Base-by-base conservation (phyloP, 805 yeast species). In the Cyberlindnera xishuangbannaensis region DNA sequence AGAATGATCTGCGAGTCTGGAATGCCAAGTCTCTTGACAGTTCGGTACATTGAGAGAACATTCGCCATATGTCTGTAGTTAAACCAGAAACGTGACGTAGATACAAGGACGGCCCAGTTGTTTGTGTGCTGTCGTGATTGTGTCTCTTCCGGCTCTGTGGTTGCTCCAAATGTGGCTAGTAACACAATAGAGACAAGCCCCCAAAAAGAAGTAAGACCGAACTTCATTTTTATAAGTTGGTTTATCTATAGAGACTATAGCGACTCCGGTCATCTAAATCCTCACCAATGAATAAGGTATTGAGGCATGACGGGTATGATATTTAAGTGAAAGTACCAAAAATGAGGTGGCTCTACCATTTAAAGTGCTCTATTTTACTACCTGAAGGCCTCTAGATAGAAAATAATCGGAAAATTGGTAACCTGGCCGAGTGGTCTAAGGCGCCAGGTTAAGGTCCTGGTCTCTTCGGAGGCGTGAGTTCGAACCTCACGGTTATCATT, bases 31-130 rank as follows among this genome's bases (percentile, higher is more conserved):
- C 98, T 69, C 59, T 90, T 92, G 24, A 92, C 97, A 0, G 97
- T 92, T 47, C 98, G 71, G 64, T 92, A 92, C 74, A 92, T 78
- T 53, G 95, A 82, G 45, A 92, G 65, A 19, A 83, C 95, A 59
- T 92, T 92, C 24, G 98, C 97, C 86, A 90, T 85, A 58, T 92
- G 99, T 55, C 98, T 71, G 55, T 92, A 92, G 59, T 92, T 92
- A 69, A 92, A 92, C 99, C 99, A 92, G 62, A 92, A 92, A 39
- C 97, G 66, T 10, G 97, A 87, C 1, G 99, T 90, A 3, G 95
- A 86, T 24, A 92, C 96, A 28, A 92, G 63, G 5, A 92, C 97
- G 0, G 98, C 76, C 81, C 81, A 74, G 54, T 74, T 74, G 49
- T 74, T 74, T 6, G 79, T 87, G 74, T 62, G 81, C 12, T 20